These are phyloP conservation scores for Friedmanniomyces simplex DNA, from an alignment of 495 filamentous ascomycete species.

Conservation along the genomic window DNA sequence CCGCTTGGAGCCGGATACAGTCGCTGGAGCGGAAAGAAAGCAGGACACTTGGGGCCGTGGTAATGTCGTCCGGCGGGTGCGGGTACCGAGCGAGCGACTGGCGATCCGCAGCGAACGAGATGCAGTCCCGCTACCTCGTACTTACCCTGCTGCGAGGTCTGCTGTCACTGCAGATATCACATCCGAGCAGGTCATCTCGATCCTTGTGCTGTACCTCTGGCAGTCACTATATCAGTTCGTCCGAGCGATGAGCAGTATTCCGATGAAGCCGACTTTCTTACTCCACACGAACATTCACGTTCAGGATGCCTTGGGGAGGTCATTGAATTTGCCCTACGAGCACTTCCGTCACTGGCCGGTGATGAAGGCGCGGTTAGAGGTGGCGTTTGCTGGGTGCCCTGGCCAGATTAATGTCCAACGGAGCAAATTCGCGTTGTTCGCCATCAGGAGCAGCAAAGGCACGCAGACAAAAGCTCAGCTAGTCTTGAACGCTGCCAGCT, in stretches of 20 bases:
- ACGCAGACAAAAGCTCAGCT: not conserved
- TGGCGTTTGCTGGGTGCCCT: not conserved
- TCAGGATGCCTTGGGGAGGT: not conserved
- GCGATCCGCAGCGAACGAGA: not conserved
- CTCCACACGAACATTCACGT: not conserved
- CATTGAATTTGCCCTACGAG: not conserved
- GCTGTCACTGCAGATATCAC: not conserved
- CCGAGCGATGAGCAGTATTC: slow-evolving; percentile 2
- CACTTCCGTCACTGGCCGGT: not conserved
- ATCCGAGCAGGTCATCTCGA: not conserved
- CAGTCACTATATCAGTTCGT: not conserved
- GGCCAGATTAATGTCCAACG: not conserved
- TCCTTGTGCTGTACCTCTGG: not conserved
- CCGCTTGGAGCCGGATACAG: not conserved
- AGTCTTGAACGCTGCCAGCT: not conserved
- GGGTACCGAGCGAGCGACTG: not conserved
- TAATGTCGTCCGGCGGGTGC: not conserved
- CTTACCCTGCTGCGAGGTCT: not conserved
- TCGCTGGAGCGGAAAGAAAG: not conserved
- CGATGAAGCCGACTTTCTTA: not conserved
- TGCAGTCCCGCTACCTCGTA: not conserved
- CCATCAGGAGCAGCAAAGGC: too few relatives aligned
- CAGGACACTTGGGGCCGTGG: too few relatives aligned
- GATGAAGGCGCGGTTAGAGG: not conserved
- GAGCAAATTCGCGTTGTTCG: not conserved